phyloP scores from a whole-genome alignment of 495 filamentous ascomycete genomes.

The Tuber calosporum region DNA sequence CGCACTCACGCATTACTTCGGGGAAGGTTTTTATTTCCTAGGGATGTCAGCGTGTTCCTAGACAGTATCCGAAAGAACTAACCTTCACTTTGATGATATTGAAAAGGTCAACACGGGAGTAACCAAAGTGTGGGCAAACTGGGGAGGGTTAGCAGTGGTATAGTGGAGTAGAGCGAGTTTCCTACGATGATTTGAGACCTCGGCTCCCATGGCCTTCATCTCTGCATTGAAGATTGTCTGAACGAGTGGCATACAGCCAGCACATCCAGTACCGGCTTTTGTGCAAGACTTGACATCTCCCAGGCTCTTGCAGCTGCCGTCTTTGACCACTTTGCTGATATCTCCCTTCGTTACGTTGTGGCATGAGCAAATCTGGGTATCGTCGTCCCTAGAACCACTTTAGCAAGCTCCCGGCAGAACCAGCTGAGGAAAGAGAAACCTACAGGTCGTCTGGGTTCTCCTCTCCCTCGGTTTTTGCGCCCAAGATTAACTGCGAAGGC shows the following conservation, averaged over 20 bases:
- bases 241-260: constrained; percentile 88
- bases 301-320: constrained; percentile 75
- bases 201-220: constrained; percentile 82
- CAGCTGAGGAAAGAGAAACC: constrained; percentile 31
- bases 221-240: constrained; percentile 89
- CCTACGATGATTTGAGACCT: constrained; percentile 73
- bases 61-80: not conserved
- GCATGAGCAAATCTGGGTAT: constrained; percentile 90
- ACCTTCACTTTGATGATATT: constrained; percentile 77
- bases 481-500: constrained; percentile 84
- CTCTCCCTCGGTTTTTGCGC: constrained; percentile 63
- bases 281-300: constrained; percentile 89
- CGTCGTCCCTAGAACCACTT: constrained; percentile 57
- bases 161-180: constrained; percentile 5
- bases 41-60: not conserved
- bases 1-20: constrained; percentile 76
- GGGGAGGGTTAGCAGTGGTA: constrained; percentile 42
- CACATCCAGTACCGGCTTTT: constrained; percentile 90
- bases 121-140: constrained; percentile 72
- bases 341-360: constrained; percentile 94
- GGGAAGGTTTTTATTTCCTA: constrained; percentile 60
- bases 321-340: constrained; percentile 64
- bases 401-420: constrained; percentile 8
- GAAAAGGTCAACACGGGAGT: constrained; percentile 82
- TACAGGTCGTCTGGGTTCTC: constrained; percentile 61